Evolutionary conservation across 2,329 filamentous ascomycete genomes (phyloP).

Genomic region (Aureobasidium sp.): DNA sequence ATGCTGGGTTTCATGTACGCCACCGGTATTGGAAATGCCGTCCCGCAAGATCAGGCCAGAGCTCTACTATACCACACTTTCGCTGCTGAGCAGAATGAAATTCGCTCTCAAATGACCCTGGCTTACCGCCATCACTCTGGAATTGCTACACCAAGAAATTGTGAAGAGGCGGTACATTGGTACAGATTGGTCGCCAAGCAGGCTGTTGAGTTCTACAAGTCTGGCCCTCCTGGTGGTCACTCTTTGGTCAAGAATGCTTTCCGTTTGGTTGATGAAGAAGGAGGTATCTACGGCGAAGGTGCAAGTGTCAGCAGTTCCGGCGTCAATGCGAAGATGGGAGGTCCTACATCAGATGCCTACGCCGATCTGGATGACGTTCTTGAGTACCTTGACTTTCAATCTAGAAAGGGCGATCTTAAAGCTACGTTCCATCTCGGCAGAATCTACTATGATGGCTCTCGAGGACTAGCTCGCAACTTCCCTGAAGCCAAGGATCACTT

Average conservation of each 20-base stretch:
- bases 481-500: slow-evolving; percentile 72
- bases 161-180: slow-evolving; percentile 74
- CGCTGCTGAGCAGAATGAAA: slow-evolving; percentile 74
- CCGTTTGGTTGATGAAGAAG: slow-evolving; percentile 79
- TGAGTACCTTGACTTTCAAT: slow-evolving; percentile 86
- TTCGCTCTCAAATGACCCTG: slow-evolving; percentile 84
- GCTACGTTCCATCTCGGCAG: slow-evolving; percentile 79
- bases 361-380: slow-evolving; percentile 91
- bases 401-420: slow-evolving; percentile 79
- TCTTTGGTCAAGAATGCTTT: slow-evolving; percentile 69
- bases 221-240: slow-evolving; percentile 82
- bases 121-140: slow-evolving; percentile 79
- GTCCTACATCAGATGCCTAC: slow-evolving; percentile 68
- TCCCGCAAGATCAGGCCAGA: slow-evolving; percentile 80
- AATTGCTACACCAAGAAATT: slow-evolving; percentile 77
- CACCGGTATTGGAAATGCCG: slow-evolving; percentile 75
- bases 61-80: slow-evolving; percentile 92
- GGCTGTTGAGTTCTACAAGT: slow-evolving; percentile 76
- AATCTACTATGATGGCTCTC: slow-evolving; percentile 79
- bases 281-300: slow-evolving; percentile 90
- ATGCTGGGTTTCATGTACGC: slow-evolving; percentile 96
- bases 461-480: slow-evolving; percentile 64
- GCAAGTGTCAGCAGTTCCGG: slow-evolving; percentile 86
- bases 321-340: slow-evolving; percentile 64
- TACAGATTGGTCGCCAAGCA: slow-evolving; percentile 94